phyloP scores from a whole-genome alignment of 148 eudicot species.

The Linanthus parryae region DNA sequence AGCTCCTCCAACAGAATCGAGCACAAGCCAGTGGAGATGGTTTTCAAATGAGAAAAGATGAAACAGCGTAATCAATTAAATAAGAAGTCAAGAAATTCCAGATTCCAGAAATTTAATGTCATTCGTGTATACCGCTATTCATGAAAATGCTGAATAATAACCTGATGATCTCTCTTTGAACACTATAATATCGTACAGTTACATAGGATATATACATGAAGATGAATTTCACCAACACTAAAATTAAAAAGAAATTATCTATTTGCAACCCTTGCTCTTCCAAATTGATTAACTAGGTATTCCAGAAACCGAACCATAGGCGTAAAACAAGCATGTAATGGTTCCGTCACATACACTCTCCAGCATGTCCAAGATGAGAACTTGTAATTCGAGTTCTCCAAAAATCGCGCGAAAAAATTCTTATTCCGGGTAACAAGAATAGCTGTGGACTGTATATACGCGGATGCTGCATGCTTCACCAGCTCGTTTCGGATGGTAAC shows the following conservation, averaged over 20 bases:
- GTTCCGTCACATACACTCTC: neutral
- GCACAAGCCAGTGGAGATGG: too few relatives aligned
- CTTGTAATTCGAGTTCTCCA: neutral
- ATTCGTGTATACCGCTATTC: too few relatives aligned
- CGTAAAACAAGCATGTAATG: constrained; percentile 5
- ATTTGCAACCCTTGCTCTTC: neutral
- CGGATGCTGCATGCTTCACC: constrained; percentile 12
- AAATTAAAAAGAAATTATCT: neutral
- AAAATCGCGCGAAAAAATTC: neutral
- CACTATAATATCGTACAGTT: too few relatives aligned
- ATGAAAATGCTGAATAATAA: too few relatives aligned
- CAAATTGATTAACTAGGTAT: neutral
- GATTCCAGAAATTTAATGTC: too few relatives aligned
- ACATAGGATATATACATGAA: too few relatives aligned
- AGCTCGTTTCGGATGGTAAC: constrained; percentile 7
- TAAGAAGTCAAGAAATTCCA: too few relatives aligned
- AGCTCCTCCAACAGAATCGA: too few relatives aligned
- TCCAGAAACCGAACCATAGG: neutral
- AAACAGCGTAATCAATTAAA: too few relatives aligned
- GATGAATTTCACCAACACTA: too few relatives aligned
- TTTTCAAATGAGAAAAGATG: too few relatives aligned
- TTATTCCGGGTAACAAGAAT: neutral
- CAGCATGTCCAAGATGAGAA: constrained; percentile 1
- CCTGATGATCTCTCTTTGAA: too few relatives aligned
- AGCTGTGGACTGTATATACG: constrained; percentile 7